Conservation (phyloP, 2,329 filamentous ascomycete species). For the Penicillium sp. region DNA sequence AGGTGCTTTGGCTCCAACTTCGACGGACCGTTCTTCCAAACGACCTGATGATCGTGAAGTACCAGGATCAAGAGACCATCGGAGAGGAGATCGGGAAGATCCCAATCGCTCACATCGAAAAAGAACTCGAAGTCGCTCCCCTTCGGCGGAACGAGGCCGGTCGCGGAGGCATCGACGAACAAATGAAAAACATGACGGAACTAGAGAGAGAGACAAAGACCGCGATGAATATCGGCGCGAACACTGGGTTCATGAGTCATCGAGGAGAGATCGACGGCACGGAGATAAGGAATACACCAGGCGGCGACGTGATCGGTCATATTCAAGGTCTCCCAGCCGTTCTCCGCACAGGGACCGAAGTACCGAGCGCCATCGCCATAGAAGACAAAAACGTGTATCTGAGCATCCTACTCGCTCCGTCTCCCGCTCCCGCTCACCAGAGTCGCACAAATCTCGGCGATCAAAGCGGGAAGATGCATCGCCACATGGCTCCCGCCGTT, state of each 20-base stretch:
- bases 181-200: conserved; percentile 19
- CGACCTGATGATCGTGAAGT: conserved; percentile 30
- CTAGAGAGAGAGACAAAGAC: conserved; percentile 16
- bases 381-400: conserved; percentile 30
- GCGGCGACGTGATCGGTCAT: conserved; percentile 11
- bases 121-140: conserved; percentile 29
- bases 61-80: conserved; percentile 21
- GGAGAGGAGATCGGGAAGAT: conserved; percentile 19
- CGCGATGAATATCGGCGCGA: conserved; percentile 16
- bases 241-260: conserved; percentile 13
- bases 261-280: conserved; percentile 13
- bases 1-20: conserved; percentile 14
- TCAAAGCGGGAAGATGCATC: conserved; percentile 3
- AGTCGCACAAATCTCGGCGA: background rate
- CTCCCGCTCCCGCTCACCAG: conserved; percentile 8
- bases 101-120: conserved; percentile 28
- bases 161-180: conserved; percentile 24
- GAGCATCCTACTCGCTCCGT: conserved; percentile 12
- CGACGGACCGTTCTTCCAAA: conserved; percentile 33
- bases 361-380: conserved; percentile 19
- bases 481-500: conserved; percentile 2
- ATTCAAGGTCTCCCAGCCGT: conserved; percentile 21
- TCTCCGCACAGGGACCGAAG: conserved; percentile 21
- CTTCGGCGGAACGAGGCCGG: conserved; percentile 25
- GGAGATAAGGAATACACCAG: conserved; percentile 11